Evolutionary conservation across 1,284 basidiomycete species (phyloP).

Genomic region (Trichosporon sp.): DNA sequence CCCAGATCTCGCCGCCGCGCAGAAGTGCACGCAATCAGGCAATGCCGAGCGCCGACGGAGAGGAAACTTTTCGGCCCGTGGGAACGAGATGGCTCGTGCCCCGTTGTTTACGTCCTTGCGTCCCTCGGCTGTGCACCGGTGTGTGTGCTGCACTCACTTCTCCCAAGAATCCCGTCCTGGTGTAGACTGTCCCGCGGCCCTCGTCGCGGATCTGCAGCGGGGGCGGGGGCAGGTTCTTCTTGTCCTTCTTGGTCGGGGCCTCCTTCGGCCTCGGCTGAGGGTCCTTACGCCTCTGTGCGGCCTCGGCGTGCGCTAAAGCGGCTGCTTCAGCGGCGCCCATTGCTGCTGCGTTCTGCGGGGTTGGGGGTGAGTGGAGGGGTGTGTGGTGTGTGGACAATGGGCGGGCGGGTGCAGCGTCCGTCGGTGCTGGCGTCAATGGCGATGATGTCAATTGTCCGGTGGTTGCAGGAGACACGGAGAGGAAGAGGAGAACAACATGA

Average conservation of each 20-base stretch:
- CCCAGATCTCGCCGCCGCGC: background rate
- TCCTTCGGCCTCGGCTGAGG: conserved; percentile 1
- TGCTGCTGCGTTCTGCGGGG: background rate
- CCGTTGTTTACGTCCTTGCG: conserved; percentile 4
- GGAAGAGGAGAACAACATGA: conserved; percentile 3
- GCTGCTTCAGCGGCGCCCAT: conserved; percentile 5
- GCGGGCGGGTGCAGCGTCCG: background rate
- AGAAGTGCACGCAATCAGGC: background rate
- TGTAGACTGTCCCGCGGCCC: conserved; percentile 58
- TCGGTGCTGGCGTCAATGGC: background rate
- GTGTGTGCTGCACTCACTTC: conserved; percentile 60
- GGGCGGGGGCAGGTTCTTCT: conserved; percentile 72
- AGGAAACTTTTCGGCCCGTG: background rate
- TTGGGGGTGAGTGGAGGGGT: background rate
- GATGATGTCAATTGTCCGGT: background rate
- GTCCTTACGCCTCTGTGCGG: conserved; percentile 5
- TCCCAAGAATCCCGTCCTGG: conserved; percentile 73
- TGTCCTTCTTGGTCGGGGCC: conserved; percentile 12
- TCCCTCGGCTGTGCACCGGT: background rate
- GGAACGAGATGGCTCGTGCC: background rate
- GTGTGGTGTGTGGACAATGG: background rate
- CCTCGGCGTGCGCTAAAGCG: conserved; percentile 5
- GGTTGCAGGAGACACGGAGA: background rate
- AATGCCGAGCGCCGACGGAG: background rate
- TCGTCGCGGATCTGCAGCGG: conserved; percentile 75